phyloP scores from a whole-genome alignment of 305 asterid genomes.

The Fraxinus platypoda region DNA sequence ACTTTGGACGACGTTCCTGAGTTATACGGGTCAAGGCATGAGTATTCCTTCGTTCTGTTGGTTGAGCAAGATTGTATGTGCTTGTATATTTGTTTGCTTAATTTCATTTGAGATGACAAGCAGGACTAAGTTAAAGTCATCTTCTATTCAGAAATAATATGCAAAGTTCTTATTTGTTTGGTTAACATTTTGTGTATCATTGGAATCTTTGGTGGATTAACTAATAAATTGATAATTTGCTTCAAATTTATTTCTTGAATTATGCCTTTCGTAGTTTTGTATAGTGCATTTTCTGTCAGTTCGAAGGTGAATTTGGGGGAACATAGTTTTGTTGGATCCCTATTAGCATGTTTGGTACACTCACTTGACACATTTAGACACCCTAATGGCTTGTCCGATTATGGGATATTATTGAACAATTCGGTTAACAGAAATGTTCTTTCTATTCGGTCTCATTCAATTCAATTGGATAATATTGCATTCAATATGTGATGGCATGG shows the following conservation, averaged over 20 bases:
- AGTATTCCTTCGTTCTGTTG: neutral
- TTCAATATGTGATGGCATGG: neutral
- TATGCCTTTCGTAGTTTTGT: neutral
- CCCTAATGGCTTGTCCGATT: too few relatives aligned
- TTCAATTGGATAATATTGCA: neutral
- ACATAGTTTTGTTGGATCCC: neutral
- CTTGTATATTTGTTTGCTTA: neutral
- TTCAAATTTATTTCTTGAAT: neutral
- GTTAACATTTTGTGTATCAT: neutral
- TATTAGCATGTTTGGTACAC: neutral
- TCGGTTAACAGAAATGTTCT: neutral
- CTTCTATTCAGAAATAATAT: neutral
- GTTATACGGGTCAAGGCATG: neutral
- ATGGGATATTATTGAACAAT: too few relatives aligned
- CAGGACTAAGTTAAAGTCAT: neutral
- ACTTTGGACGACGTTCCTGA: neutral
- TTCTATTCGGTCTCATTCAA: neutral
- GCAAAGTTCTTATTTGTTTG: neutral
- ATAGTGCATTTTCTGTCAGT: neutral
- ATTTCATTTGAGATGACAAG: neutral
- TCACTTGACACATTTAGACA: neutral
- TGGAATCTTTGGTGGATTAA: neutral
- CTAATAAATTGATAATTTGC: neutral
- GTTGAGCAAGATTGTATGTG: neutral
- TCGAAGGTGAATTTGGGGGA: neutral